Percentiles rank a stretch among this genome's conserved stretches.
Evolutionary conservation across 2,329 filamentous ascomycete species (phyloP).

Genomic region (Zarea fungicola): DNA sequence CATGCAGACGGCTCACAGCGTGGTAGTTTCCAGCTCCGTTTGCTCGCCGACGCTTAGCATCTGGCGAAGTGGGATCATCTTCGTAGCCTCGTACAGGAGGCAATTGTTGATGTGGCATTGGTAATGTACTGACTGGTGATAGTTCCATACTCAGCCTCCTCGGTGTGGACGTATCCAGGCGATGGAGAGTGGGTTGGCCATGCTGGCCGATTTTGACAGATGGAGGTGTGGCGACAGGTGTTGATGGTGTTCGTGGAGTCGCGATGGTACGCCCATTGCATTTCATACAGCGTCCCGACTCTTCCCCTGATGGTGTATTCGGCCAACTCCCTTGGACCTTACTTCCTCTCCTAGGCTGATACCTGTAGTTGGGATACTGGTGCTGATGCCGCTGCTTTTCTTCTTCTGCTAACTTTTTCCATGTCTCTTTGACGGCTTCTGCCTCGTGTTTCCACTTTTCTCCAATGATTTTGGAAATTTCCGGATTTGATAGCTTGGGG

Average conservation of each 20-base stretch:
- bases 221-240: constrained; percentile 36
- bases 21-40: constrained; percentile 37
- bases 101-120: constrained; percentile 19
- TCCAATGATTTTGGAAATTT: constrained; percentile 96
- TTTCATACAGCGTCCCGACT: constrained; percentile 59
- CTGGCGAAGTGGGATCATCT: constrained; percentile 40
- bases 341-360: constrained; percentile 71
- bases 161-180: constrained; percentile 21
- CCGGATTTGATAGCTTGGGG: constrained; percentile 87
- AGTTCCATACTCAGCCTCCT: constrained; percentile 25
- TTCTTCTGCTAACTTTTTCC: constrained; percentile 87
- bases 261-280: constrained; percentile 65
- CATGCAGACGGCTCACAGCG: constrained; percentile 16
- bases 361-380: constrained; percentile 90
- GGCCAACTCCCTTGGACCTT: constrained; percentile 27
- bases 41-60: constrained; percentile 59
- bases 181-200: constrained; percentile 16
- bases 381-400: constrained; percentile 86
- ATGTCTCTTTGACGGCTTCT: constrained; percentile 70
- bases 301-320: constrained; percentile 36
- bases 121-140: constrained; percentile 20
- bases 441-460: constrained; percentile 81
- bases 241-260: constrained; percentile 55
- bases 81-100: constrained; percentile 25
- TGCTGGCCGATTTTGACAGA: constrained; percentile 24